These are phyloP conservation scores for Naumovozyma dairenensis DNA, from an alignment of 805 yeast species.

Conservation along the genomic window DNA sequence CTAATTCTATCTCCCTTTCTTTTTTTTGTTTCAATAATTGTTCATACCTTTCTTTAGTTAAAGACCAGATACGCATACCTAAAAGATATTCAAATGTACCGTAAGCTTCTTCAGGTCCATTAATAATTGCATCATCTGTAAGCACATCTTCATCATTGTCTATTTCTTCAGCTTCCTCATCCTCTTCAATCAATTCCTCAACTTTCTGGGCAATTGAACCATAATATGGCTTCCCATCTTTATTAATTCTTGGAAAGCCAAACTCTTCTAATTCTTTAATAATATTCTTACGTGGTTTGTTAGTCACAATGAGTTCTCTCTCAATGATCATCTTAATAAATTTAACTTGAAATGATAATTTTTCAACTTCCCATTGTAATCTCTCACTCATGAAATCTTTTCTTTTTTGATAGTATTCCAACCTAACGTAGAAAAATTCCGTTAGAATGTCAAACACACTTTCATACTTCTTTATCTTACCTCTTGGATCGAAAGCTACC, in stretches of 20 bases:
- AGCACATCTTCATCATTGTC: slow-evolving; percentile 34
- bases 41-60: slow-evolving; percentile 83
- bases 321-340: slow-evolving; percentile 88
- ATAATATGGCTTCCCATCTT: slow-evolving; percentile 53
- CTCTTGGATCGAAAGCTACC: slow-evolving; percentile 91
- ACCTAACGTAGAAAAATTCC: slow-evolving; percentile 78
- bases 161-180: slow-evolving; percentile 32
- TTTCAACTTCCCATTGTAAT: slow-evolving; percentile 65
- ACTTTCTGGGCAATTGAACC: slow-evolving; percentile 29
- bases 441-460: slow-evolving; percentile 64
- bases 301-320: slow-evolving; percentile 55
- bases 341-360: slow-evolving; percentile 72
- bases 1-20: slow-evolving; percentile 63
- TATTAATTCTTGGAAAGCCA: slow-evolving; percentile 70
- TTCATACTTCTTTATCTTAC: slow-evolving; percentile 77
- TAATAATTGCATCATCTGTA: slow-evolving; percentile 29
- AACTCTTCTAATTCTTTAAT: slow-evolving; percentile 51
- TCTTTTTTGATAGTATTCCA: slow-evolving; percentile 84
- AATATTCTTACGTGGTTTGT: slow-evolving; percentile 58
- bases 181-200: slow-evolving; percentile 29
- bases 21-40: slow-evolving; percentile 64
- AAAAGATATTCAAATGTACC: slow-evolving; percentile 77
- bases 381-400: slow-evolving; percentile 68
- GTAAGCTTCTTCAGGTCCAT: slow-evolving; percentile 39
- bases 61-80: slow-evolving; percentile 89